Evolutionary conservation across 345 rosid genomes (phyloP).

Genomic region (Eutrema yunnanense): DNA sequence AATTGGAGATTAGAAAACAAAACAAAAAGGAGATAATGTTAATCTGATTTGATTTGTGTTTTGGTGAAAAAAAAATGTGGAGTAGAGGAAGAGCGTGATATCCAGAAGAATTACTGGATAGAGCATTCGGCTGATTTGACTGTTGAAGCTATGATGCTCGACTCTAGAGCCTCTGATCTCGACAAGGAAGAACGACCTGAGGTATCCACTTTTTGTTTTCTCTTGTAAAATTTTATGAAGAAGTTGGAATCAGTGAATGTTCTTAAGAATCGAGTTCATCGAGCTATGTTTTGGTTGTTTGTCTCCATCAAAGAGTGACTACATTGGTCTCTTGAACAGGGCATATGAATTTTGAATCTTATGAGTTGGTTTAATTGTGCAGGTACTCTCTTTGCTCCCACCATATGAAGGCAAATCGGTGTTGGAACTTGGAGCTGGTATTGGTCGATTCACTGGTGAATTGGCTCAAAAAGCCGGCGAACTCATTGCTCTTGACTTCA

Average conservation of each 20-base stretch:
- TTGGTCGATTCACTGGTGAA: conserved; percentile 92
- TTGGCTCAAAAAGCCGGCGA: conserved; percentile 78
- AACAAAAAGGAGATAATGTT: background rate
- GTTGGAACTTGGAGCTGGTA: conserved; percentile 94
- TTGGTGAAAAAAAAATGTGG: background rate
- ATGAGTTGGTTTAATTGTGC: background rate
- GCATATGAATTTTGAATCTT: background rate
- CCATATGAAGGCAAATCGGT: conserved; percentile 68
- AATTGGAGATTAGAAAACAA: background rate
- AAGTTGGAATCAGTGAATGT: background rate
- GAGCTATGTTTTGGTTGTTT: background rate
- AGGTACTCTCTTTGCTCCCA: conserved; percentile 87
- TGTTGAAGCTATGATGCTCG: conserved; percentile 96
- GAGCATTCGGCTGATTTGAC: conserved; percentile 71
- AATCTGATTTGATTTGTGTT: background rate
- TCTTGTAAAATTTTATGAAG: background rate
- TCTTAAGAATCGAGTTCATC: background rate
- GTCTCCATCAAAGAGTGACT: background rate
- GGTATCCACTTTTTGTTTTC: conserved; percentile 22
- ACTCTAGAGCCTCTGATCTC: conserved; percentile 82
- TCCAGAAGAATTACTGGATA: conserved; percentile 82
- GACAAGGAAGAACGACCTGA: conserved; percentile 98
- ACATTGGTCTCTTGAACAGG: no score
- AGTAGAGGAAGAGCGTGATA: conserved; percentile 61
- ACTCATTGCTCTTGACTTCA: conserved; percentile 81